Evolutionary conservation across 805 yeast genomes (phyloP).

Genomic region (Lachancea sp.): DNA sequence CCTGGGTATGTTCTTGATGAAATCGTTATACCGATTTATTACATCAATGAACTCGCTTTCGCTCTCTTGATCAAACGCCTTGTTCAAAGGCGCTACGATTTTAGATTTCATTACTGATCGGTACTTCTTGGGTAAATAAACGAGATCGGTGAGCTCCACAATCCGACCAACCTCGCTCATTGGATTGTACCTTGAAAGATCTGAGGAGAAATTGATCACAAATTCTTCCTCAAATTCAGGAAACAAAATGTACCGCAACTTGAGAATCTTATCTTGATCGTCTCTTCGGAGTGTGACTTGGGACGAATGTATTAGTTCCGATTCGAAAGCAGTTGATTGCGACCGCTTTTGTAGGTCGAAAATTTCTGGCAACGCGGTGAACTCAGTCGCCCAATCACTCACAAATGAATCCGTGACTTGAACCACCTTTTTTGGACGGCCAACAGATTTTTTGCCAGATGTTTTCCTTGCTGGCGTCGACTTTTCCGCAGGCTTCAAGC

Average conservation of each 20-base stretch:
- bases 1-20: slow-evolving; percentile 35
- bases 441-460: neutral
- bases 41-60: slow-evolving; percentile 25
- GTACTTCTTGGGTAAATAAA: slow-evolving; percentile 22
- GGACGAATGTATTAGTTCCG: slow-evolving; percentile 9
- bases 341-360: slow-evolving; percentile 17
- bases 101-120: slow-evolving; percentile 6
- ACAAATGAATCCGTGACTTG: neutral
- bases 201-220: slow-evolving; percentile 18
- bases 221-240: slow-evolving; percentile 23
- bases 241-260: slow-evolving; percentile 19
- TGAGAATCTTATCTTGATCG: neutral
- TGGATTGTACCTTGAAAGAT: slow-evolving; percentile 21
- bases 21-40: slow-evolving; percentile 40
- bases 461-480: neutral
- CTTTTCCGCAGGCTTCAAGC: neutral
- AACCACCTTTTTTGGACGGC: neutral
- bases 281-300: slow-evolving; percentile 8
- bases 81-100: slow-evolving; percentile 19
- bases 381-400: neutral
- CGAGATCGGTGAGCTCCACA: slow-evolving; percentile 22
- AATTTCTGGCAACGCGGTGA: neutral
- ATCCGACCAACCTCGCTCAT: slow-evolving; percentile 31
- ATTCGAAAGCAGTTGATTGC: slow-evolving; percentile 4
- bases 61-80: slow-evolving; percentile 26